phyloP scores from a whole-genome alignment of 306 rosid genomes.

The Abrus precatorius region DNA sequence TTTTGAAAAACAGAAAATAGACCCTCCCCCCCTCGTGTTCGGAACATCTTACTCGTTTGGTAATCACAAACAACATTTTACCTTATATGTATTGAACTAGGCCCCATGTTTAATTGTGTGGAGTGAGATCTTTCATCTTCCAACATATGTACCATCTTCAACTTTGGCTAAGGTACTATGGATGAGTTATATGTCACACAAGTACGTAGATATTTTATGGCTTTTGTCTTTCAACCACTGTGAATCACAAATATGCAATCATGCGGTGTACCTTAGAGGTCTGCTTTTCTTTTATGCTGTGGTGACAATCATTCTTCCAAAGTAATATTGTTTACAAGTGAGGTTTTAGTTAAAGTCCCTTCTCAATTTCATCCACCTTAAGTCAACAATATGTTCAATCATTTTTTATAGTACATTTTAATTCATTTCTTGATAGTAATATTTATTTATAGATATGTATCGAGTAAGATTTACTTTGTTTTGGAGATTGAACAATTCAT shows the following conservation, averaged over 20 bases:
- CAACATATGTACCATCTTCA: conserved; percentile 21
- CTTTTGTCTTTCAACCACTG: conserved; percentile 32
- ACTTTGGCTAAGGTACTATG: not conserved
- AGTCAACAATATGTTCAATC: not conserved
- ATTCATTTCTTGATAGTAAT: not conserved
- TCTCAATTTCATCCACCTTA: not conserved
- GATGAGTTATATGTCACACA: not conserved
- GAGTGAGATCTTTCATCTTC: not conserved
- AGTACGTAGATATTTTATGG: conserved; percentile 5
- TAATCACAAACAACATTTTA: not conserved
- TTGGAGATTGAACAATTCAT: not conserved
- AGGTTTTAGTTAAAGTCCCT: not conserved
- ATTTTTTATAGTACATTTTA: not conserved
- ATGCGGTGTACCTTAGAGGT: not conserved
- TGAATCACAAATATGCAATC: conserved; percentile 26
- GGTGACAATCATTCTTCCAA: conserved; percentile 2
- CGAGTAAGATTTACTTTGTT: not conserved
- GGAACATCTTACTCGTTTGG: not conserved
- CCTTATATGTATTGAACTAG: not conserved
- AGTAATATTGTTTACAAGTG: not conserved
- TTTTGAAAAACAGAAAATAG: not conserved
- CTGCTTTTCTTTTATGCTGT: not conserved
- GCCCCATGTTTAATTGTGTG: not conserved
- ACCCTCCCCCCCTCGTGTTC: too few species aligned
- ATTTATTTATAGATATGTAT: not conserved